Evolutionary conservation across 805 yeast genomes (phyloP).

Genomic region (Pichia californica): DNA sequence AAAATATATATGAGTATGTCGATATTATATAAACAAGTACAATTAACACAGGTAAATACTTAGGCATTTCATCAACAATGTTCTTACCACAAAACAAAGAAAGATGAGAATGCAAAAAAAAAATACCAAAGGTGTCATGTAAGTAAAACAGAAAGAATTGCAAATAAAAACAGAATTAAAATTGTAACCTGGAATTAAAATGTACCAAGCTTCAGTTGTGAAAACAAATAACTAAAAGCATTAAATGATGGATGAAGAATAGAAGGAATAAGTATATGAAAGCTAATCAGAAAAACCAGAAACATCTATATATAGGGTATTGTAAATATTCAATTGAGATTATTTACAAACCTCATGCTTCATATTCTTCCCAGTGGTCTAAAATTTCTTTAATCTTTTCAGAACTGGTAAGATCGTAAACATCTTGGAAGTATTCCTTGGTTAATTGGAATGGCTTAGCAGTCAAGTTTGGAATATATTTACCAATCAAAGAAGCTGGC

Average conservation of each 20-base stretch:
- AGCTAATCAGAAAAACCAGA: no score
- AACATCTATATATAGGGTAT: neutral
- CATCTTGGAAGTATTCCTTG: constrained; percentile 96
- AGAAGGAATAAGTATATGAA: neutral
- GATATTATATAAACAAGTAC: constrained; percentile 1
- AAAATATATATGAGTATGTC: neutral
- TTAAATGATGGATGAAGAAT: neutral
- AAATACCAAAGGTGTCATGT: no score
- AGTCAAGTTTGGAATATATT: constrained; percentile 97
- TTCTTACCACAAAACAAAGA: constrained; percentile 15
- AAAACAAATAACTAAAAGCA: neutral
- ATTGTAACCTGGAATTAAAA: no score
- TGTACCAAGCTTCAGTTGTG: no score
- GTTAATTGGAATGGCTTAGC: constrained; percentile 96
- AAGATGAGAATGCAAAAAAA: neutral
- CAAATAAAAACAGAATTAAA: no score
- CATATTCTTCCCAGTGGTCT: constrained; percentile 93
- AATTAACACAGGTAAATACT: neutral
- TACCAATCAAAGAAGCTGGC: constrained; percentile 87
- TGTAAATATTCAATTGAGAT: neutral
- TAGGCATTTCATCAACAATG: neutral
- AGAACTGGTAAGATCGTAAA: constrained; percentile 83
- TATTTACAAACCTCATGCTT: constrained; percentile 32
- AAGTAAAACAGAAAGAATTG: no score
- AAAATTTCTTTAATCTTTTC: constrained; percentile 84